These are phyloP conservation scores for Xylaria scruposa DNA, from an alignment of 495 filamentous ascomycete species.

Conservation along the genomic window DNA sequence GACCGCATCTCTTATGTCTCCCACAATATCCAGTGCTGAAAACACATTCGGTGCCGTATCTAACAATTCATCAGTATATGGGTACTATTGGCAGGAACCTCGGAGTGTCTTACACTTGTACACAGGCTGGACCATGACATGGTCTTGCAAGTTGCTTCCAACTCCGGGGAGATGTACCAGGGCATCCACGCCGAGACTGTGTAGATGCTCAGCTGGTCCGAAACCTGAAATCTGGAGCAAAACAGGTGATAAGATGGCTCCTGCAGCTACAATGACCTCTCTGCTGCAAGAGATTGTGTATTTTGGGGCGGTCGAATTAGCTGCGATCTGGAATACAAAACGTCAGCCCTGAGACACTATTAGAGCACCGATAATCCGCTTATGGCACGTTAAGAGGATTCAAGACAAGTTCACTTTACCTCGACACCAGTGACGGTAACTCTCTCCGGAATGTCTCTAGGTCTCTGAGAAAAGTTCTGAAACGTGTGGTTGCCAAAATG, in stretches of 20 bases:
- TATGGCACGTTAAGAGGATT: not conserved
- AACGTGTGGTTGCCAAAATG: conserved; percentile 29
- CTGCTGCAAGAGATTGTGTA: conserved; percentile 37
- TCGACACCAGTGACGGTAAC: conserved; percentile 13
- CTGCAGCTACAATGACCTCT: conserved; percentile 63
- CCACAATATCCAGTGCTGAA: conserved; percentile 43
- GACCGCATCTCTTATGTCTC: conserved; percentile 34
- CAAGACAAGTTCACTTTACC: not conserved
- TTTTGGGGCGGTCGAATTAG: conserved; percentile 25
- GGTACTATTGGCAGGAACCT: not conserved
- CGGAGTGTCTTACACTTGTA: conserved; percentile 43
- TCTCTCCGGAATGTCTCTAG: not conserved
- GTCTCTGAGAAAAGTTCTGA: conserved; percentile 39
- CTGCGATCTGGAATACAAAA: conserved; percentile 36
- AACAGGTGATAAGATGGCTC: conserved; percentile 58
- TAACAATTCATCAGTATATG: conserved; percentile 30
- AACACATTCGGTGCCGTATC: conserved; percentile 45
- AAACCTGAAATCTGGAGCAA: conserved; percentile 66
- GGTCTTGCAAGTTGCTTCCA: conserved; percentile 51
- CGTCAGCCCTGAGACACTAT: conserved; percentile 33
- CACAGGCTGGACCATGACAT: conserved; percentile 41
- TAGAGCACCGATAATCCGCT: not conserved
- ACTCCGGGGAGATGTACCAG: conserved; percentile 48
- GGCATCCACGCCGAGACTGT: conserved; percentile 38
- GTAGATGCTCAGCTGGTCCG: conserved; percentile 46